Conservation (phyloP, 2,329 filamentous ascomycete species). For the Alternaria ethzedia region DNA sequence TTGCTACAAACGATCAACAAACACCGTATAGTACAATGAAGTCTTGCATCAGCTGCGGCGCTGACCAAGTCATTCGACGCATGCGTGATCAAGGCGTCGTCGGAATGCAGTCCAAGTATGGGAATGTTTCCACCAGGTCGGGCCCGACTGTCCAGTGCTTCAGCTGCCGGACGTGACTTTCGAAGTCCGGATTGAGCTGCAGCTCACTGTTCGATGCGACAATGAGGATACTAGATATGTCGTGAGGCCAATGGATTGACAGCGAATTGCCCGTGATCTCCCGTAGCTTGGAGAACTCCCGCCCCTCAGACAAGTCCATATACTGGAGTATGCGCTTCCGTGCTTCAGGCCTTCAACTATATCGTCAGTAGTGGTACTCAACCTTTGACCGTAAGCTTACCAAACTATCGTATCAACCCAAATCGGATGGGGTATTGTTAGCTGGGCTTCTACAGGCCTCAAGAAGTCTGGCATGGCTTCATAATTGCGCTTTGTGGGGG, state of each 20-base stretch:
- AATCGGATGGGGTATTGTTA: background rate
- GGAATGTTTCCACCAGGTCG: background rate
- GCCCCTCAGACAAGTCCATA: constrained; percentile 2
- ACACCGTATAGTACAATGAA: background rate
- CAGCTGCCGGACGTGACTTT: background rate
- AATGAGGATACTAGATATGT: background rate
- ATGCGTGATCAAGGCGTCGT: background rate
- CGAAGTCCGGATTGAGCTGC: background rate
- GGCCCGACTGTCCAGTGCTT: background rate
- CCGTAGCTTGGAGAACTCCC: constrained; percentile 5
- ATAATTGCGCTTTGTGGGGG: constrained; percentile 16
- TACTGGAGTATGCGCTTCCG: background rate
- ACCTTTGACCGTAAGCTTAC: background rate
- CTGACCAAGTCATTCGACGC: background rate
- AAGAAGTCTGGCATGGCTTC: background rate
- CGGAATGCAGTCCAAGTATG: background rate
- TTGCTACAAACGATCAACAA: background rate
- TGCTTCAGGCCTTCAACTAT: background rate
- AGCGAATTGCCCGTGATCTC: background rate
- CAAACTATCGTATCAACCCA: background rate
- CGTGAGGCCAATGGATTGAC: constrained; percentile 14
- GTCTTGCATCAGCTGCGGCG: background rate
- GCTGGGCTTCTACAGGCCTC: background rate
- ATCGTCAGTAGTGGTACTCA: background rate
- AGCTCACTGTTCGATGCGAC: background rate